These are phyloP conservation scores for Rubia balearica DNA, from an alignment of 305 asterid species.

Conservation along the genomic window DNA sequence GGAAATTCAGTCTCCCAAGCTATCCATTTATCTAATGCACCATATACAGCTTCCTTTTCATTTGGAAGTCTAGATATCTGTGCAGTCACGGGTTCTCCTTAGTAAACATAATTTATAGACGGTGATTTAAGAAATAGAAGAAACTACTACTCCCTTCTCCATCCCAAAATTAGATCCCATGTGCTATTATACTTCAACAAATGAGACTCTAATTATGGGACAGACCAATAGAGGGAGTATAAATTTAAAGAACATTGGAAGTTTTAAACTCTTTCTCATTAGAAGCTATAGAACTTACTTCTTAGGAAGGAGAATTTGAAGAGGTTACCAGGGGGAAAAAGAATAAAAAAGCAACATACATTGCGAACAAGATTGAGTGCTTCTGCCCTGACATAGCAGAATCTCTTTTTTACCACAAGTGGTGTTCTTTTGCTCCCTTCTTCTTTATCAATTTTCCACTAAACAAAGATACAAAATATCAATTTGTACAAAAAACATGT, in stretches of 20 bases:
- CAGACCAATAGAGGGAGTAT: background rate
- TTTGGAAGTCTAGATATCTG: conserved; percentile 75
- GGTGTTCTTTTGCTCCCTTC: conserved; percentile 66
- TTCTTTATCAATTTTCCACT: conserved; percentile 23
- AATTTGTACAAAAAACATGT: background rate
- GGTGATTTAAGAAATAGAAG: background rate
- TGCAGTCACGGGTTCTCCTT: conserved; percentile 9
- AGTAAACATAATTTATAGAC: background rate
- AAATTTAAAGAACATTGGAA: background rate
- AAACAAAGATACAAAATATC: background rate
- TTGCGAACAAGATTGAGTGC: conserved; percentile 55
- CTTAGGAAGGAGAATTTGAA: background rate
- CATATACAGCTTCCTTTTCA: conserved; percentile 76
- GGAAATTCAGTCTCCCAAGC: conserved; percentile 98
- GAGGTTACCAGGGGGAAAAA: background rate
- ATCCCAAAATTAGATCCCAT: background rate
- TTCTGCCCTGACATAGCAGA: conserved; percentile 74
- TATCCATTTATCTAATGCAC: conserved; percentile 75
- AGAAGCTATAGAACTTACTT: background rate
- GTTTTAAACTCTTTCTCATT: too few species aligned
- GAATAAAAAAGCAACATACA: conserved; percentile 28
- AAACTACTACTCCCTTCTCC: background rate
- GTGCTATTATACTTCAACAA: background rate
- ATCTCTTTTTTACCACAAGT: conserved; percentile 76
- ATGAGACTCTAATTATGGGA: background rate